These are phyloP conservation scores for Phytophthora melonis DNA, from an alignment of 352 stramenopile genomes.

Conservation along the genomic window DNA sequence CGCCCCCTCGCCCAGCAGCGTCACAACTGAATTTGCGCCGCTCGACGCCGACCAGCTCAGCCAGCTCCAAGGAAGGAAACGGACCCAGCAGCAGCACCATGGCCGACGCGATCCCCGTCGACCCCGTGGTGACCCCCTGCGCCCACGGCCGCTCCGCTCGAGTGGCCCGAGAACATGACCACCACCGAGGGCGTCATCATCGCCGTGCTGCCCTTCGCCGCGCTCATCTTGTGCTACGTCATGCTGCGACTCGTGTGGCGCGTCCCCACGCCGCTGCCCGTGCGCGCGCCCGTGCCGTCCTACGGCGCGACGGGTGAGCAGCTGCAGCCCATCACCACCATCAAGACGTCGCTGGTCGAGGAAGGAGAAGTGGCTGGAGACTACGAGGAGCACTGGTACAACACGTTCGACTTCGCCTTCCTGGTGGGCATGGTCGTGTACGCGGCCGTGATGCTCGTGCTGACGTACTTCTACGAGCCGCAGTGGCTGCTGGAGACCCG, in stretches of 20 bases:
- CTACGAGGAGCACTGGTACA: conserved; percentile 59
- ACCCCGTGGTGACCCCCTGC: conserved; percentile 11
- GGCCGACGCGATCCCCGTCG: conserved; percentile 29
- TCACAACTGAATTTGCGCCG: conserved; percentile 38
- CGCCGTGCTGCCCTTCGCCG: conserved; percentile 49
- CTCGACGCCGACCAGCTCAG: conserved; percentile 9
- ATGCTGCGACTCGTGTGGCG: conserved; percentile 75
- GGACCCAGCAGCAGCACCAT: conserved; percentile 17
- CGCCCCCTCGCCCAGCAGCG: conserved; percentile 6
- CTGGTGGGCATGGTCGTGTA: conserved; percentile 66
- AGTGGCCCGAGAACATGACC: conserved; percentile 60
- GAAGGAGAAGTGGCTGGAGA: conserved; percentile 71
- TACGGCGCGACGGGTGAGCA: conserved; percentile 56
- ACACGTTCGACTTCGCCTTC: conserved; percentile 75
- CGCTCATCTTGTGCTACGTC: conserved; percentile 68
- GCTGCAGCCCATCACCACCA: conserved; percentile 48
- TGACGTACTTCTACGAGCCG: conserved; percentile 70
- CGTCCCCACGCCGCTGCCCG: conserved; percentile 50
- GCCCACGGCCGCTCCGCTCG: conserved; percentile 28
- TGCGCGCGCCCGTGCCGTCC: conserved; percentile 45
- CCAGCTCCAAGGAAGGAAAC: conserved; percentile 10
- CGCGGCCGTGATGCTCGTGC: conserved; percentile 51
- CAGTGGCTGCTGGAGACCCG: conserved; percentile 52
- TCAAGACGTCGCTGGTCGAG: conserved; percentile 68
- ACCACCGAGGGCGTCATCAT: conserved; percentile 48